Conservation (phyloP, 441 rosid genomes). For the Hura crepitans region DNA sequence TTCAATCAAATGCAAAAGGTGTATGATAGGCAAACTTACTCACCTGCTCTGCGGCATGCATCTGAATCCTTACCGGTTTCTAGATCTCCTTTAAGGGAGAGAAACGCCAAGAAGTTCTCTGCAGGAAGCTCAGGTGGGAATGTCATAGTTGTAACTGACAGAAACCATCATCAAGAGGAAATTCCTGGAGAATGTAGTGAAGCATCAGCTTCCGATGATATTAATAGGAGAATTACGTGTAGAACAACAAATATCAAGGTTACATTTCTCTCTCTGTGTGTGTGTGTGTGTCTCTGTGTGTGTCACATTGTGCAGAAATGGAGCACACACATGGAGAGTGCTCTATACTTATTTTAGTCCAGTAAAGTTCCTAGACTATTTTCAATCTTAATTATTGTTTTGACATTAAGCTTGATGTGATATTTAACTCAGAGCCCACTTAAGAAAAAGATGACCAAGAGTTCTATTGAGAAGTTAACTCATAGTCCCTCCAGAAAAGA, state of each 20-base stretch:
- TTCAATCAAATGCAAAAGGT: conserved; percentile 17
- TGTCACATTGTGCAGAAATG: no score
- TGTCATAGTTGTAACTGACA: conserved; percentile 26
- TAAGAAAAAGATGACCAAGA: conserved; percentile 30
- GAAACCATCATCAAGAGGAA: conserved; percentile 27
- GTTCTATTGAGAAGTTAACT: conserved; percentile 30
- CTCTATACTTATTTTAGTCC: conserved; percentile 4
- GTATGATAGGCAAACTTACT: conserved; percentile 24
- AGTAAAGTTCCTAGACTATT: conserved; percentile 13
- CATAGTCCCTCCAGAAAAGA: conserved; percentile 29
- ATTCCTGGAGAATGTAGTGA: conserved; percentile 31
- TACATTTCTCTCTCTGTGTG: conserved; percentile 25
- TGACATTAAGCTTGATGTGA: conserved; percentile 22
- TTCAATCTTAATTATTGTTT: conserved; percentile 15
- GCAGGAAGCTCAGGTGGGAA: conserved; percentile 29
- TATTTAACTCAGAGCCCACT: conserved; percentile 32
- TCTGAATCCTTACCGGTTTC: conserved; percentile 22
- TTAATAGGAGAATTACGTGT: conserved; percentile 23
- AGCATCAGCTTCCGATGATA: conserved; percentile 33
- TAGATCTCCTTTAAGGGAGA: conserved; percentile 25
- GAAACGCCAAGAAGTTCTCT: conserved; percentile 19
- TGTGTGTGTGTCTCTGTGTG: no score
- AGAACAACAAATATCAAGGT: conserved; percentile 40
- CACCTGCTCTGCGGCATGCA: conserved; percentile 22
- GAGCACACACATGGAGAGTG: neutral